These are phyloP conservation scores for Lactarius deliciosus DNA, from an alignment of 768 basidiomycete genomes.

Conservation along the genomic window DNA sequence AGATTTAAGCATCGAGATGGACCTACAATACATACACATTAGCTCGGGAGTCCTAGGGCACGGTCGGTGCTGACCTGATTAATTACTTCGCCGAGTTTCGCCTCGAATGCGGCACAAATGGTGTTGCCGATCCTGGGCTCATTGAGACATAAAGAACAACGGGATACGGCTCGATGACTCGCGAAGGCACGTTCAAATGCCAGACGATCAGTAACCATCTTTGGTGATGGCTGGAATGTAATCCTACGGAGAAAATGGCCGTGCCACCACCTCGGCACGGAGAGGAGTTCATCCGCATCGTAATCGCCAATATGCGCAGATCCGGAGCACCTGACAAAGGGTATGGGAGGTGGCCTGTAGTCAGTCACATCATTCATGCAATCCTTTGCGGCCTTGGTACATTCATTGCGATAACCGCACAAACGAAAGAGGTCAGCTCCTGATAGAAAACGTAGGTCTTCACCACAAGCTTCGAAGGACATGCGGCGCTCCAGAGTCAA, in stretches of 20 bases:
- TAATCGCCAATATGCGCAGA: background rate
- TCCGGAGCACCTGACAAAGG: too few species aligned
- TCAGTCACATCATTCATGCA: background rate
- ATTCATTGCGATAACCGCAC: background rate
- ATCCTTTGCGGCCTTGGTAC: background rate
- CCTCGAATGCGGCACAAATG: conserved; percentile 7
- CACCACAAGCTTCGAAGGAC: conserved; percentile 7
- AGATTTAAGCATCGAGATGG: background rate
- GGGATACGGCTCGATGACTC: background rate
- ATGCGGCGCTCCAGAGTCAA: conserved; percentile 8
- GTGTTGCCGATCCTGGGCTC: background rate
- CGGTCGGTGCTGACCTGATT: background rate
- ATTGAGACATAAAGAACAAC: background rate
- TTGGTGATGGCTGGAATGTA: conserved; percentile 7
- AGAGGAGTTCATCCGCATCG: background rate
- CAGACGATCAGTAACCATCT: background rate
- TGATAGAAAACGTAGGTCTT: conserved; percentile 17
- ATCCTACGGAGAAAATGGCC: conserved; percentile 5
- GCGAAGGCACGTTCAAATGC: conserved; percentile 3
- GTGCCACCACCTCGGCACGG: conserved; percentile 16
- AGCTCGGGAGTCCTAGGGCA: background rate
- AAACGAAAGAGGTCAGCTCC: conserved; percentile 14
- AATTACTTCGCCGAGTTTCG: background rate
- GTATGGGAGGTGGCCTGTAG: too few species aligned
- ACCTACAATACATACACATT: conserved; percentile 4